Base-by-base conservation (phyloP, 2,329 filamentous ascomycete genomes). In the Dendryphion nanum region DNA sequence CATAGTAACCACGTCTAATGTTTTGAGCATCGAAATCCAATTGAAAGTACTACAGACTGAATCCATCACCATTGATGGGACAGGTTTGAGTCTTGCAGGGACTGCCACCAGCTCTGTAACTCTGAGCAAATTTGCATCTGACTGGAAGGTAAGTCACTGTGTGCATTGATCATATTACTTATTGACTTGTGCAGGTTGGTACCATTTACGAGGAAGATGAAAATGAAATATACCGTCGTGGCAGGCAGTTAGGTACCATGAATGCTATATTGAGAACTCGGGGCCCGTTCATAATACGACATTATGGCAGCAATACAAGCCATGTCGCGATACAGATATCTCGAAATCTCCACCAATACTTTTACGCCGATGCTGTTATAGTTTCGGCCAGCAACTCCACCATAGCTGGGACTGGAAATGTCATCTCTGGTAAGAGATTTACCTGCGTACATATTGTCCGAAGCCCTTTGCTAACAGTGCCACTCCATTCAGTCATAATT, bases 341-440 rank as follows among this genome's bases (percentile, higher is more conserved):
- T 18, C 72, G 76, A 20, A 81, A 80, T 47, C 61, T 81, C 3
- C 68, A 74, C 42, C 77, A 81, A 50, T 81, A 81, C 50, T 78
- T 77, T 55, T 69, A 64, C 34, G 77, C 76, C 14, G 77, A 80
- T 47, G 64, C 72, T 2, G 47, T 62, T 6, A 69, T 79, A 33
- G 35, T 59, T 5, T 36, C 44, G 1, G 38, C 38, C 1, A 13
- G n/a, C 1, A 24, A 35, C 4, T 30, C 35, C 12, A 13, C 14
- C 7, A 28, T 29, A 2, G 26, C 28, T 10, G 18, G 14, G 1
- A 50, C 50, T 6, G 73, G 74, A 13, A 80, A 78, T 50, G 40
- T 72, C 6, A 70, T 81, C 34, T 65, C 60, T 18, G n/a, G n/a
- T n/a, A n/a, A n/a, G n/a, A n/a, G n/a, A n/a, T n/a, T n/a, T n/a